These are phyloP conservation scores for Linderina pennispora DNA, from an alignment of 192 early-diverging fungal species.

Conservation along the genomic window DNA sequence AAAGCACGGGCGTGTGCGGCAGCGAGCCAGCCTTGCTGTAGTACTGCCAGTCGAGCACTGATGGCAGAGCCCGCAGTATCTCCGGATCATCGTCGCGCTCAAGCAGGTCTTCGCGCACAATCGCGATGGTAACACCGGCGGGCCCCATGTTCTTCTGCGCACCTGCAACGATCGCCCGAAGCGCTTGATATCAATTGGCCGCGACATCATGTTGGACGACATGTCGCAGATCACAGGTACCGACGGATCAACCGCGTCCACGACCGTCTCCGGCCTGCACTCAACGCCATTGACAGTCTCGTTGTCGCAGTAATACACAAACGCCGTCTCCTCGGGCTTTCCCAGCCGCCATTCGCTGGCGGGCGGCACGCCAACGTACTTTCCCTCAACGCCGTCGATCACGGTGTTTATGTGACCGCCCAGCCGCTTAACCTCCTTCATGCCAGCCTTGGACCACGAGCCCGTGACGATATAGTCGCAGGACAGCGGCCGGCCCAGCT, in stretches of 20 bases:
- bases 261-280: constrained; percentile 46
- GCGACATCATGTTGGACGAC: constrained; percentile 79
- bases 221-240: constrained; percentile 90
- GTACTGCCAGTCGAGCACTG: constrained; percentile 86
- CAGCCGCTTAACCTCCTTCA: constrained; percentile 74
- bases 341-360: constrained; percentile 62
- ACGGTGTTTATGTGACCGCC: constrained; percentile 81
- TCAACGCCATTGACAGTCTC: constrained; percentile 98
- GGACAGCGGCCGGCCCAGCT: constrained; percentile 43
- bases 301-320: constrained; percentile 96
- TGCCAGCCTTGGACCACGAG: constrained; percentile 83
- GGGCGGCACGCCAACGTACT: constrained; percentile 51
- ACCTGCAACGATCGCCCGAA: constrained; percentile 91
- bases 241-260: constrained; percentile 35
- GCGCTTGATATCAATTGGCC: constrained; percentile 70
- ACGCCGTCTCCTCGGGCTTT: constrained; percentile 64
- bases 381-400: constrained; percentile 54
- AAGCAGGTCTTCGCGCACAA: constrained; percentile 87
- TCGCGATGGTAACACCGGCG: constrained; percentile 88
- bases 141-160: constrained; percentile 97
- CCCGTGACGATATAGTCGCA: constrained; percentile 92
- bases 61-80: constrained; percentile 49
- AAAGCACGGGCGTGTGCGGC: constrained; percentile 99
- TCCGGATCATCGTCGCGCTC: constrained; percentile 45
- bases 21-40: constrained; percentile 76